A percentile compares a stretch with the other conserved stretches of the same genome.
phyloP scores from a whole-genome alignment of 108 stramenopile species.

The Hondaea fermentalgiana region DNA sequence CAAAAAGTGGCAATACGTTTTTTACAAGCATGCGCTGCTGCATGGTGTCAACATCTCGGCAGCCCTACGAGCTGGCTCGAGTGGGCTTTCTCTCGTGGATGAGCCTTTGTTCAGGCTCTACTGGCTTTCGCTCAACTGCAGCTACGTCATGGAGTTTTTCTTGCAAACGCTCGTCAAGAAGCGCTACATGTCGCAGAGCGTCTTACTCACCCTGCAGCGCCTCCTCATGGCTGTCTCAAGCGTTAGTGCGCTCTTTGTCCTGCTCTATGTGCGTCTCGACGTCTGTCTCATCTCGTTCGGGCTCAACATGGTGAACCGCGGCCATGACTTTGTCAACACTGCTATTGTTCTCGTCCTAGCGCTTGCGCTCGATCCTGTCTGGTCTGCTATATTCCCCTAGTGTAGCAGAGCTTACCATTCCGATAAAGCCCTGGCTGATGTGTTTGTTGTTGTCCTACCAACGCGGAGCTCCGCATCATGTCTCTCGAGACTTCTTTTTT shows the following conservation, averaged over 20 bases:
- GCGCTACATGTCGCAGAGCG: slow-evolving; percentile 37
- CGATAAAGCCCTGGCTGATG: too few species aligned
- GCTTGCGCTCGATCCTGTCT: background rate
- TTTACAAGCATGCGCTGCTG: slow-evolving; percentile 71
- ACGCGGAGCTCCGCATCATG: background rate
- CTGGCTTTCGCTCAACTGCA: slow-evolving; percentile 62
- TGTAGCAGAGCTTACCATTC: too few species aligned
- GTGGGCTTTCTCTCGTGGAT: background rate
- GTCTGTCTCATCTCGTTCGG: background rate
- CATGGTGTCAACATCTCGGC: slow-evolving; percentile 66
- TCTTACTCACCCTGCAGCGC: slow-evolving; percentile 51
- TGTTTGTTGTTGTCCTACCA: too few species aligned
- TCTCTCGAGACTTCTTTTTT: background rate
- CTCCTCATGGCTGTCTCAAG: slow-evolving; percentile 49
- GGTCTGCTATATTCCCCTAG: background rate
- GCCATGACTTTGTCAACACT: slow-evolving; percentile 1
- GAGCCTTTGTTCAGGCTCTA: slow-evolving; percentile 51
- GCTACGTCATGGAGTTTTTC: slow-evolving; percentile 78
- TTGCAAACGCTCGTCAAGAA: slow-evolving; percentile 69
- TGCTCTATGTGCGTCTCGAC: background rate
- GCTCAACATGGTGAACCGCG: slow-evolving; percentile 14
- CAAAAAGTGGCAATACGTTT: slow-evolving; percentile 72
- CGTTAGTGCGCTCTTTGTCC: slow-evolving; percentile 28
- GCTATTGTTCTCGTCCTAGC: background rate
- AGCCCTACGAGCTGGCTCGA: background rate